A percentile compares a stretch with the other conserved stretches of the same genome.
phyloP scores from a whole-genome alignment of 169 alveolate species.

The Eimeria acervulina region DNA sequence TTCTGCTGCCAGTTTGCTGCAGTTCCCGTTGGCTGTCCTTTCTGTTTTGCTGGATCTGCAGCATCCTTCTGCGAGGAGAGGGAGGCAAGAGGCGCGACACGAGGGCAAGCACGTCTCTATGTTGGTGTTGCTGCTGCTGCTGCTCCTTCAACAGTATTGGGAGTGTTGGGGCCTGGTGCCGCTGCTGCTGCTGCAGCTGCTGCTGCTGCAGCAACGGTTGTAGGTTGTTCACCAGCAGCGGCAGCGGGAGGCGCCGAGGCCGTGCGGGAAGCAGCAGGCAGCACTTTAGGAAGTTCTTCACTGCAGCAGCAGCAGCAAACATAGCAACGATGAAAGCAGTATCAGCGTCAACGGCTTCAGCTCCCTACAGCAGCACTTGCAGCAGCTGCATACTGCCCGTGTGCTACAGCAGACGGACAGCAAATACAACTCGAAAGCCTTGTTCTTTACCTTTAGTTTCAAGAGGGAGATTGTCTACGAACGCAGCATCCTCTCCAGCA shows the following conservation, averaged over 20 bases:
- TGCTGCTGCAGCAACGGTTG: conserved; percentile 45
- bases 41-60: not conserved
- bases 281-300: conserved; percentile 42
- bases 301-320: conserved; percentile 36
- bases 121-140: conserved; percentile 34
- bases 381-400: not conserved
- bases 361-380: not conserved
- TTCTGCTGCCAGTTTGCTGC: conserved; percentile 15
- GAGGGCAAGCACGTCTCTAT: not conserved
- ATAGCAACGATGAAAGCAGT: not conserved
- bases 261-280: conserved; percentile 57
- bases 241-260: conserved; percentile 58
- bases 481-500: not conserved
- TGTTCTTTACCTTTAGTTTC: not conserved
- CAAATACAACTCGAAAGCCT: not conserved
- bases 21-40: not conserved
- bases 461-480: not conserved
- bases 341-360: not conserved
- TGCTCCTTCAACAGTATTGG: conserved; percentile 17
- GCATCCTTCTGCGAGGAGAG: not conserved
- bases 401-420: not conserved
- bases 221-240: conserved; percentile 28
- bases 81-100: conserved; percentile 22
- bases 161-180: not conserved
- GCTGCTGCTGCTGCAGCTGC: conserved; percentile 68